phyloP scores from a whole-genome alignment of 179 eudicot species.

The Beta lomatogona region DNA sequence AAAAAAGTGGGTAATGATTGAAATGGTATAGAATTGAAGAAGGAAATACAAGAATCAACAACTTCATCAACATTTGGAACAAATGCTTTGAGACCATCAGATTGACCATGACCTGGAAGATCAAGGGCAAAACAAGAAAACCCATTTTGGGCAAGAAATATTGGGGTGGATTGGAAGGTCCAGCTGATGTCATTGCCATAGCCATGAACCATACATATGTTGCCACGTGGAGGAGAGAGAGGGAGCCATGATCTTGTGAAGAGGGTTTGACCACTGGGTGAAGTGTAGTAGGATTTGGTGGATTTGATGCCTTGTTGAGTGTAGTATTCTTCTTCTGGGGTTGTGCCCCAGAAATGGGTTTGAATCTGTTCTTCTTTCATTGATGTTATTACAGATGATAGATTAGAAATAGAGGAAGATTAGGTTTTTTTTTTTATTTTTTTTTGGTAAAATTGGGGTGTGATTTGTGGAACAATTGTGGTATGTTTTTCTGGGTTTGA shows the following conservation, averaged over 20 bases:
- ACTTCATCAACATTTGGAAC: conserved; percentile 66
- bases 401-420: no score
- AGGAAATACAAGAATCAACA: conserved; percentile 50
- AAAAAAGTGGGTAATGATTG: conserved; percentile 47
- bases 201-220: conserved; percentile 91
- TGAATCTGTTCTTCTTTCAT: conserved; percentile 9
- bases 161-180: conserved; percentile 85
- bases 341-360: conserved; percentile 70
- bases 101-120: conserved; percentile 77
- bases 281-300: conserved; percentile 52
- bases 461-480: neutral
- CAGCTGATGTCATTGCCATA: conserved; percentile 95
- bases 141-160: conserved; percentile 76
- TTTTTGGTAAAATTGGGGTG: neutral
- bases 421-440: no score
- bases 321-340: conserved; percentile 78
- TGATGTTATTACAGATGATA: neutral
- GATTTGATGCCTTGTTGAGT: conserved; percentile 60
- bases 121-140: conserved; percentile 82
- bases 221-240: conserved; percentile 58
- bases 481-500: neutral
- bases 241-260: conserved; percentile 92
- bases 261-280: conserved; percentile 61
- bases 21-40: conserved; percentile 39
- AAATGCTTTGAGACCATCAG: conserved; percentile 68